Evolutionary conservation across 768 basidiomycete species (phyloP).

Genomic region (Suillus americanus): DNA sequence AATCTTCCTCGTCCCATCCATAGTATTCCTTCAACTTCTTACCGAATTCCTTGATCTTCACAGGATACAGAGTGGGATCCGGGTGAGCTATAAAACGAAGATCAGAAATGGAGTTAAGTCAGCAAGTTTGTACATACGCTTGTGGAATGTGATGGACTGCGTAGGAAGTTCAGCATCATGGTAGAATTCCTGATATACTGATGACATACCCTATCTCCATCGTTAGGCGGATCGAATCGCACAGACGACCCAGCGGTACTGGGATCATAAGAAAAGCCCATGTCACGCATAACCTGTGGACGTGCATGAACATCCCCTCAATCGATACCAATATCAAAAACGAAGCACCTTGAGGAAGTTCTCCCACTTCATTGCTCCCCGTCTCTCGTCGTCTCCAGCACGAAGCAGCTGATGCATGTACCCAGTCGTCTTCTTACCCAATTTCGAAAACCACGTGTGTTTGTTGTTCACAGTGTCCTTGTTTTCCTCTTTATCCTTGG

Average conservation of each 20-base stretch:
- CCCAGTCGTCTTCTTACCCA: conserved; percentile 57
- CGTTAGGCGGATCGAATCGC: conserved; percentile 73
- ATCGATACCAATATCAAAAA: background rate
- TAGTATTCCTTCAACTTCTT: conserved; percentile 62
- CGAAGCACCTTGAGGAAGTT: conserved; percentile 63
- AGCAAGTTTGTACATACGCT: conserved; percentile 44
- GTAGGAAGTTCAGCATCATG: conserved; percentile 4
- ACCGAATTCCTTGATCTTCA: conserved; percentile 51
- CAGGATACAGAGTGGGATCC: conserved; percentile 58
- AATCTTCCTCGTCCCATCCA: conserved; percentile 59
- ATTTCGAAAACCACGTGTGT: conserved; percentile 53
- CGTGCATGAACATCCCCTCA: conserved; percentile 4
- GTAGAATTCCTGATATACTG: background rate
- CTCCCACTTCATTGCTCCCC: conserved; percentile 78
- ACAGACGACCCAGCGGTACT: conserved; percentile 82
- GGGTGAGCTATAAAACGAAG: conserved; percentile 58
- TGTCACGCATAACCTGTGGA: conserved; percentile 67
- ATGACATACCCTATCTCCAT: conserved; percentile 41
- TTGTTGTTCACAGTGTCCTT: conserved; percentile 34
- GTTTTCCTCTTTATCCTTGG: conserved; percentile 32
- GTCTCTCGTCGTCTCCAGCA: conserved; percentile 53
- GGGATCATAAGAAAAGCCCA: conserved; percentile 75
- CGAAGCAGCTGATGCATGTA: conserved; percentile 67
- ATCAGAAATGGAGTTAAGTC: background rate
- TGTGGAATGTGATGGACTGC: conserved; percentile 76